Percentiles rank a stretch among this genome's conserved stretches.
Evolutionary conservation across 352 stramenopile genomes (phyloP).

Genomic region (Pythium rishiriense): DNA sequence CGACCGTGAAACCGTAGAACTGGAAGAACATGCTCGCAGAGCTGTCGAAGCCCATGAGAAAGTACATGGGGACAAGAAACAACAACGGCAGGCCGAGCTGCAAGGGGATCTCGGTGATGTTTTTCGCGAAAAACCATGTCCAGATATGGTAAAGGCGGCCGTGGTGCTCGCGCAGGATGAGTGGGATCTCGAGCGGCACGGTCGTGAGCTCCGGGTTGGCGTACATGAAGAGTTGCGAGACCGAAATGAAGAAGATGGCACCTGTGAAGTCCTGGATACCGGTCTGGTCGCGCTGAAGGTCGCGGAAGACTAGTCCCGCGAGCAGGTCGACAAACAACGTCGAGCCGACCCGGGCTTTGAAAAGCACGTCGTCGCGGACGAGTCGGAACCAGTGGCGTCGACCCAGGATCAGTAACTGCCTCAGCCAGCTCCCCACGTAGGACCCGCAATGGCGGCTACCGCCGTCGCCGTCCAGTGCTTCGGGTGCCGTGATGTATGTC

Average conservation of each 20-base stretch:
- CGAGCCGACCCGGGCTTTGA: slow-evolving; percentile 29
- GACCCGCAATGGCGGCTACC: neutral
- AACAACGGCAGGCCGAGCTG: slow-evolving; percentile 31
- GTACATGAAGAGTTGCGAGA: slow-evolving; percentile 49
- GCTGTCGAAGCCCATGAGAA: slow-evolving; percentile 38
- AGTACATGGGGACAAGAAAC: slow-evolving; percentile 38
- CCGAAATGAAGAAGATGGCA: slow-evolving; percentile 45
- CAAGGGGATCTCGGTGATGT: slow-evolving; percentile 34
- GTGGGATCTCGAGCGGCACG: slow-evolving; percentile 35
- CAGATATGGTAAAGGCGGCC: slow-evolving; percentile 30
- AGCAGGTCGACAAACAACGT: slow-evolving; percentile 34
- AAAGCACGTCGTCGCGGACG: slow-evolving; percentile 29
- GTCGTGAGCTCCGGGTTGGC: slow-evolving; percentile 35
- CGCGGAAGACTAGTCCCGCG: slow-evolving; percentile 31
- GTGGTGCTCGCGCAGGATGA: slow-evolving; percentile 40
- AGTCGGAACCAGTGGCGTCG: slow-evolving; percentile 28
- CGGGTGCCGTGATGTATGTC: neutral
- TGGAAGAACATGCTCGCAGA: slow-evolving; percentile 31
- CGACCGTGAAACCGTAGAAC: slow-evolving; percentile 33
- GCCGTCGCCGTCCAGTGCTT: neutral
- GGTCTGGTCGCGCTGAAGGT: slow-evolving; percentile 30
- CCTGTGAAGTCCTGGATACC: slow-evolving; percentile 41
- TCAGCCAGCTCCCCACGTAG: neutral
- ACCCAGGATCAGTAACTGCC: slow-evolving; percentile 5
- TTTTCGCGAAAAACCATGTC: slow-evolving; percentile 41